Conservation (phyloP, 306 rosid species). For the Gynostemma pentaphyllum region DNA sequence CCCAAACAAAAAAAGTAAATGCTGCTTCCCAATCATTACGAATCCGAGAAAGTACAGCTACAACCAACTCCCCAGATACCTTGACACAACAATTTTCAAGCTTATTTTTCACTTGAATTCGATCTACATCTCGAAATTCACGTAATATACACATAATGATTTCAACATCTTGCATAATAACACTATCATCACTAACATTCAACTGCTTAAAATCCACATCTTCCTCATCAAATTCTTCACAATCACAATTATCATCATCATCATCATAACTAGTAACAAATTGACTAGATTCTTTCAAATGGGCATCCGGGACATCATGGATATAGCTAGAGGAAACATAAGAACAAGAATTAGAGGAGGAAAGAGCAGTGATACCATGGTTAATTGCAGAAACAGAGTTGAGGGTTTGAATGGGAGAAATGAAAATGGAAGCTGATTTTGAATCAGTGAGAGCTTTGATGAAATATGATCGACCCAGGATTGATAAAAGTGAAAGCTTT, state of each 20-base stretch:
- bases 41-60: conserved; percentile 47
- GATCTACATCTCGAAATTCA: conserved; percentile 17
- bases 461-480: neutral
- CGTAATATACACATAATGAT: conserved; percentile 44
- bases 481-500: neutral
- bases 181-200: conserved; percentile 22
- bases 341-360: neutral
- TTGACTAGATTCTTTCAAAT: neutral
- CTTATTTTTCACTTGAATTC: conserved; percentile 28
- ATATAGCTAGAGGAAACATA: neutral
- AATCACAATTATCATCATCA: neutral
- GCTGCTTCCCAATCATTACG: conserved; percentile 88
- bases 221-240: conserved; percentile 5
- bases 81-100: conserved; percentile 40
- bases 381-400: neutral
- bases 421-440: neutral
- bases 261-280: neutral
- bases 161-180: conserved; percentile 29
- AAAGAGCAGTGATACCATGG: neutral
- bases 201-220: conserved; percentile 12
- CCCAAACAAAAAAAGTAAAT: conserved; percentile 78
- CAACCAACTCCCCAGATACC: conserved; percentile 54
- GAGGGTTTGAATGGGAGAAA: neutral
- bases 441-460: neutral
- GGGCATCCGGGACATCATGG: neutral